Base-by-base conservation (phyloP, 179 eudicot genomes). In the Spinacia oleracea region DNA sequence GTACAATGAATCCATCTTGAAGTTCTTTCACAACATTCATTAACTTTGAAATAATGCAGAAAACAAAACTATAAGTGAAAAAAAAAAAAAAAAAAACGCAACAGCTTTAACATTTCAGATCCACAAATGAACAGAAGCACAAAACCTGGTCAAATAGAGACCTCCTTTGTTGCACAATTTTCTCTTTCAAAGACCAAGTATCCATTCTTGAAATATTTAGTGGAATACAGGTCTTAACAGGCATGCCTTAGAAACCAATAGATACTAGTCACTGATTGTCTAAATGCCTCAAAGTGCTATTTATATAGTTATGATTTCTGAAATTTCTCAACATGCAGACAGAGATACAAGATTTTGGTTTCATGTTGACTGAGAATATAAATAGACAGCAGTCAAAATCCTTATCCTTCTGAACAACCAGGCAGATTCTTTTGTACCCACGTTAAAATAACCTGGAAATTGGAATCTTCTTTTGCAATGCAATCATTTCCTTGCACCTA, bases 91-190 rank as follows among this genome's bases (percentile, higher is more conserved):
- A 43, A 29, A 48, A 20, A 64, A 62, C 20, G 35, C 40, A 58
- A 27, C 4, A 18, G 56, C 53, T 65, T 71, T 20, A 12, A 59
- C 32, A 23, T 45, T 35, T 40, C 48, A 7, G 25, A 53, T 83
- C 62, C 58, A 45, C 12, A 34, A 43, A 32, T 53, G 62, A 74
- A 64, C 70, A 34, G 53, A 78, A 64, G 50, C 62, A 81, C 53
- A 62, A 78, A 72, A 85, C 87, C 87, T 85, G 81, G 35, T 85
- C 85, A 80, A 85, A 80, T 32, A 85, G 83, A 53, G 79, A 85
- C 48, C 63, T 73, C 51, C 83, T 63, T 23, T 73, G n/a, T 72
- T 80, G 83, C 77, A 59, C 70, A 66, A 67, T 64, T 72, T 78
- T 80, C 32, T 70, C 73, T 55, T 80, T 83, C 70, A 66, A 71